Conservation (phyloP, 1,284 basidiomycete genomes). For the Gymnopus androsaceus region DNA sequence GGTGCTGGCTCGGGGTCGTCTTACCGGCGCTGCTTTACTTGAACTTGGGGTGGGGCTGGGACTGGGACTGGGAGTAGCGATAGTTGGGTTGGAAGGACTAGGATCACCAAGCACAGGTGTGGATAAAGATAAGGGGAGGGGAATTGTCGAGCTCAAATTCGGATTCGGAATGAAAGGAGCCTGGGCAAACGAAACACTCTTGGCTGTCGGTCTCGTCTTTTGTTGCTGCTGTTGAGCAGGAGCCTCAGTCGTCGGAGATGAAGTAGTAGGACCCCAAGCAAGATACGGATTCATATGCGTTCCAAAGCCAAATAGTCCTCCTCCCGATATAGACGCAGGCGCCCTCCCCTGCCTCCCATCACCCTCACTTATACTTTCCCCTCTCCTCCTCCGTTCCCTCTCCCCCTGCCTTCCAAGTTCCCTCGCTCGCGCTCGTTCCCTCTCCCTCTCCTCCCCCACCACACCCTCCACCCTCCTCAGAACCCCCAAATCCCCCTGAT, state of each 20-base stretch:
- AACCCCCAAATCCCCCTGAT: conserved; percentile 79
- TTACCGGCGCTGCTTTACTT: conserved; percentile 25
- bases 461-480: conserved; percentile 71
- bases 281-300: conserved; percentile 8
- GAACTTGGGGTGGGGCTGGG: neutral
- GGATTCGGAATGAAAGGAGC: conserved; percentile 23
- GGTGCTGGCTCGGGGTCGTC: conserved; percentile 69
- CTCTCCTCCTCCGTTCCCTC: conserved; percentile 26
- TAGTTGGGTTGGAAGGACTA: too few species aligned
- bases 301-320: conserved; percentile 20
- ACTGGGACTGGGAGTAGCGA: neutral
- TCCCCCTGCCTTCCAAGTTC: neutral
- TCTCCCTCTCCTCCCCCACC: conserved; percentile 32
- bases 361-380: conserved; percentile 20
- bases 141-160: too few species aligned
- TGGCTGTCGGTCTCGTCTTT: conserved; percentile 40
- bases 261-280: neutral
- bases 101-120: too few species aligned
- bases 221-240: neutral
- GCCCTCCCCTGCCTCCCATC: conserved; percentile 5
- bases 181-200: conserved; percentile 53
- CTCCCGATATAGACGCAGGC: conserved; percentile 11
- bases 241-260: neutral
- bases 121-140: too few species aligned
- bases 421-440: conserved; percentile 24